Evolutionary conservation across 805 yeast species (phyloP), one percentile per base, ranked within the genome.

Genomic region (Sugiyamaella americana): DNA sequence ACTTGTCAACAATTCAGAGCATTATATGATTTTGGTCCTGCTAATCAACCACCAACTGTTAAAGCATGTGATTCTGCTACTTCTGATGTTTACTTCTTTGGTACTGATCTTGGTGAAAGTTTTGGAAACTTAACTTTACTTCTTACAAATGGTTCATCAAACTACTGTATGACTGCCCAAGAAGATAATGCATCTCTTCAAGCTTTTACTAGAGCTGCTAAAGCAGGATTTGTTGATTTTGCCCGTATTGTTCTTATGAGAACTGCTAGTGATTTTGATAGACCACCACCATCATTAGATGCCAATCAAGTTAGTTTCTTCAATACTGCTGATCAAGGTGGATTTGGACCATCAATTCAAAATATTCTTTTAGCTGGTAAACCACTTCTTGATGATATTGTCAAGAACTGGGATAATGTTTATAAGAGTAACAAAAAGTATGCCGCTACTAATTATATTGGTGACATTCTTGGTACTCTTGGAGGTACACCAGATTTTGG

Each of bases 141-240:
- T 51, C 61, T 79, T 59, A 74, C 84, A 53, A 80, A 80, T 57
- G 80, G 79, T 46, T 70, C 80, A 34, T 83, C 77, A 22, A 64
- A 63, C 11, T 80, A 78, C 67, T 77, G 83, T 61, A 59, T 79
- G 37, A 73, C 83, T 39, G 82, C 81, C 46, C 84, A 79, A 62
- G 86, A 80, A 62, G 86, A 80, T 59, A 76, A 78, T 58, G 85
- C 85, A 16, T 68, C 80, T 13, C 71, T 80, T 57, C 84, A 79
- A 60, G 76, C 78, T 5, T 62, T 80, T 47, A 55, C 76, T 40
- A 73, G 86, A 67, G 71, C 74, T 57, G 75, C 75, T 50, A 67
- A 66, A 49, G 68, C 67, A 53, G 82, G 80, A 6, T 67, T 78
- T 50, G 77, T 75, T 44, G 82, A 78, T 60, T 80, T 64, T 60